Base-by-base conservation (phyloP, 78 protist genomes). In the Dictyostelium intermedium region DNA sequence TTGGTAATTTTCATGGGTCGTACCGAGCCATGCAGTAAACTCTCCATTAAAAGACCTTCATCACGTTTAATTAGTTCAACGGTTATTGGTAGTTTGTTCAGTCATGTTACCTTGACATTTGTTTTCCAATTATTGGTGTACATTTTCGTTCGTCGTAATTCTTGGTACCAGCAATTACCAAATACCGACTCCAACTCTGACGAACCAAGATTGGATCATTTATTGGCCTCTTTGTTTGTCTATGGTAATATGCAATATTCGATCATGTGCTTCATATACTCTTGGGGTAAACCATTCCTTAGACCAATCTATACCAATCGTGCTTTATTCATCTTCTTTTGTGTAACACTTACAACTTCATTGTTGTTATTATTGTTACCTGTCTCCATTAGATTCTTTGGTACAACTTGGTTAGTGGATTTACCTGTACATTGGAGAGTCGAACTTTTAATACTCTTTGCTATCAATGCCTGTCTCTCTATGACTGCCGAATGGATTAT, bases 1-100 rank as follows among this genome's bases (percentile, higher is more conserved):
- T 70, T 98, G 45, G 97, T 95, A 5, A 86, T 98, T 45, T 35
- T 91, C 23, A 98, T 97, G 97, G 96, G 97, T 16, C 85, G 82
- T 45, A 97, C 98, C 18, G 84, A 69, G 41, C 93, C 98, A 37
- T 43, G 61, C 9, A 72, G 25, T 32, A 60, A 66, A n/a, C 84
- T 97, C 1, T 76, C 87, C 13, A 34, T 30, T 5, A 56, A 60
- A 16, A 84, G 96, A 30, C 98, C 98, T 2, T 77, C 95, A 4
- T 92, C 96, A 30, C 8, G 92, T 14, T 87, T 97, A n/a, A 70
- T 92, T 20, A 76, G 93, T 11, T 39, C 81, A 25, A 50, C 92
- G 1, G 85, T 97, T 1, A 32, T 97, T 18, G 84, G 87, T 16
- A 94, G 97, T 41, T 39, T 97, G 1, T 18, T 92, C 16, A 60